Evolutionary conservation across 2,329 filamentous ascomycete genomes (phyloP).

Genomic region (Apiospora koreana): DNA sequence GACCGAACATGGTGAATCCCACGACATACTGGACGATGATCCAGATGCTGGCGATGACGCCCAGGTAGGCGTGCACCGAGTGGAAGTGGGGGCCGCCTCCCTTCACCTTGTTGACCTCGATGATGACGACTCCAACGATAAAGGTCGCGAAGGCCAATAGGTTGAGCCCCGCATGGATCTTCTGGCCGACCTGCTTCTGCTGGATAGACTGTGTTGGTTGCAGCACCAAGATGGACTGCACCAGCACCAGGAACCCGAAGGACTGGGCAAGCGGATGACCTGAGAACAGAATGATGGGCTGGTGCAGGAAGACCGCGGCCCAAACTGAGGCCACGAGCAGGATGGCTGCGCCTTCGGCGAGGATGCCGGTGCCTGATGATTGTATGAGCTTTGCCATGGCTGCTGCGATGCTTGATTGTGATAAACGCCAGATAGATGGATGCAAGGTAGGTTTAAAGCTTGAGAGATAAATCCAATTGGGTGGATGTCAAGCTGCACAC

Average conservation of each 20-base stretch:
- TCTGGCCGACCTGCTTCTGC: conserved; percentile 67
- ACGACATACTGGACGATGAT: conserved; percentile 74
- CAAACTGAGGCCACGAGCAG: conserved; percentile 77
- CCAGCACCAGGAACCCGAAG: conserved; percentile 70
- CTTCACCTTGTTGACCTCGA: conserved; percentile 81
- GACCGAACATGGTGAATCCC: conserved; percentile 81
- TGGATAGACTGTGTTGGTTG: conserved; percentile 80
- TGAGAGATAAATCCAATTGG: background rate
- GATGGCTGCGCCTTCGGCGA: conserved; percentile 78
- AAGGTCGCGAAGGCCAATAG: conserved; percentile 62
- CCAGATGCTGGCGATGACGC: conserved; percentile 71
- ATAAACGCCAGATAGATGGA: background rate
- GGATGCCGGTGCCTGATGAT: conserved; percentile 70
- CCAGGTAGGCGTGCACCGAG: conserved; percentile 79
- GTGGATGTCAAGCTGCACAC: background rate
- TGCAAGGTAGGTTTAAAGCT: background rate
- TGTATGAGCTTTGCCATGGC: conserved; percentile 34
- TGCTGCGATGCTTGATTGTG: background rate
- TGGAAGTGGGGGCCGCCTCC: conserved; percentile 72
- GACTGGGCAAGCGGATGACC: conserved; percentile 76
- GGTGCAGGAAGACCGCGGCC: conserved; percentile 70
- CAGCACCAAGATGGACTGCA: conserved; percentile 79
- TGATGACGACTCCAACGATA: conserved; percentile 66
- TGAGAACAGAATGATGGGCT: conserved; percentile 75
- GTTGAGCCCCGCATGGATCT: conserved; percentile 71